Base-by-base conservation (phyloP, 805 yeast species). In the Myxozyma mucilagina region DNA sequence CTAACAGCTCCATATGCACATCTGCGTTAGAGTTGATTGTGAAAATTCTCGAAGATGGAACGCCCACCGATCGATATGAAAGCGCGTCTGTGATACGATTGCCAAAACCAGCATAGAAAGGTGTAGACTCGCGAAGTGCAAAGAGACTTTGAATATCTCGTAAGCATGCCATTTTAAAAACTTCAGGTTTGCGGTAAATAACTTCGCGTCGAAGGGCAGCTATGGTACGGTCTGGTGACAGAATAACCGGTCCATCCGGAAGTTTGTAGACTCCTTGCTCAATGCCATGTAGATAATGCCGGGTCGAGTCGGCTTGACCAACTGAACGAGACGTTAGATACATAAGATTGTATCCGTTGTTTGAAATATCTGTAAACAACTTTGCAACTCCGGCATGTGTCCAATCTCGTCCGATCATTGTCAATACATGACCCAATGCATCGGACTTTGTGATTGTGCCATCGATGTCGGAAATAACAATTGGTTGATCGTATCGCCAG, bases 391-490 rank as follows among this genome's bases (percentile, higher is more conserved):
- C 99, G 1, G 85, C 83, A 73, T 94, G 99, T 0, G 99, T 94
- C 99, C 99, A 94, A 76, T 94, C 99, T 68, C 90, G 83, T 4
- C 99, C 99, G 41, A 94, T 78, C 84, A 93, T 85, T 16, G 94
- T 91, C 73, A 94, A 78, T 1, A 94, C 93, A 74, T 94, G 99
- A 2, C 99, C 99, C 69, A 94, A 78, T 0, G 99, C 99, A 76
- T 94, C 99, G 0, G 97, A 91, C 74, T 91, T 92, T 16, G 99
- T 94, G 67, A 94, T 94, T 1, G 99, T 94, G 16, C 99, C 99
- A 73, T 94, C 99, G 60, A 94, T 94, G 75, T 94, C 99, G 8
- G 97, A 90, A 31, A 94, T 93, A 6, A 94, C 99, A 45, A 94
- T 88, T 1, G 98, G 97, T 0, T 87, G 86, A 59, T 84, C 80